Percentiles rank a stretch among this genome's conserved stretches.
phyloP scores from a whole-genome alignment of 2,329 filamentous ascomycete species.

The Fusarium sp. region DNA sequence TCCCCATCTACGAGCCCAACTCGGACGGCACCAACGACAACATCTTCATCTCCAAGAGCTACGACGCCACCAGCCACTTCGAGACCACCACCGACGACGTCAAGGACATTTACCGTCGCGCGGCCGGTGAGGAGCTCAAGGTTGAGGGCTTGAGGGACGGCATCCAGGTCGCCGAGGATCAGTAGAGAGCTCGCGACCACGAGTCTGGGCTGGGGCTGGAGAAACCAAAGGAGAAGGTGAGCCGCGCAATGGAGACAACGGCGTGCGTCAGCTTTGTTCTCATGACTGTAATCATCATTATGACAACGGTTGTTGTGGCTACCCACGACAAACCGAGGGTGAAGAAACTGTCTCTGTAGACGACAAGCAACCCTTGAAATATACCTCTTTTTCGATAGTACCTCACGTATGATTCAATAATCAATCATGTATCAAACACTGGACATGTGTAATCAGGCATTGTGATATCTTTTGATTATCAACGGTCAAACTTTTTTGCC shows the following conservation, averaged over 20 bases:
- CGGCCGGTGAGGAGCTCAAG: conserved; percentile 84
- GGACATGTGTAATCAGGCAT: not conserved
- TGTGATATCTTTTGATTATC: conserved; percentile 5
- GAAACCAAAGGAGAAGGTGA: conserved; percentile 19
- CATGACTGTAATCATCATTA: conserved; percentile 10
- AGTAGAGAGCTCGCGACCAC: conserved; percentile 46
- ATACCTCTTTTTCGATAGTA: conserved; percentile 44
- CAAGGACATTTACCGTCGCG: conserved; percentile 89
- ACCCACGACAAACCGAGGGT: conserved; percentile 12
- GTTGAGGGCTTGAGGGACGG: conserved; percentile 89
- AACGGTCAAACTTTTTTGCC: conserved; percentile 20
- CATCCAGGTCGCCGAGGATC: conserved; percentile 77
- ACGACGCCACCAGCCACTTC: conserved; percentile 97
- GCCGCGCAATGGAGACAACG: conserved; percentile 1
- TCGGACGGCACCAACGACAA: conserved; percentile 87
- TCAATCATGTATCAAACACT: not conserved
- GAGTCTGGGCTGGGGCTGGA: conserved; percentile 4
- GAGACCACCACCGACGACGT: conserved; percentile 94
- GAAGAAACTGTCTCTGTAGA: conserved; percentile 31
- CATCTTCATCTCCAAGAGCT: conserved; percentile 98
- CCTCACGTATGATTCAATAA: conserved; percentile 30
- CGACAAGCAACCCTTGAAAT: conserved; percentile 41
- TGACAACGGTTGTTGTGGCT: conserved; percentile 19
- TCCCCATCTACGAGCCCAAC: conserved; percentile 92
- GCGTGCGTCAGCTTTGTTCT: conserved; percentile 7